Conservation (phyloP, 163 green algal genomes). For the Scenedesmus sp. region DNA sequence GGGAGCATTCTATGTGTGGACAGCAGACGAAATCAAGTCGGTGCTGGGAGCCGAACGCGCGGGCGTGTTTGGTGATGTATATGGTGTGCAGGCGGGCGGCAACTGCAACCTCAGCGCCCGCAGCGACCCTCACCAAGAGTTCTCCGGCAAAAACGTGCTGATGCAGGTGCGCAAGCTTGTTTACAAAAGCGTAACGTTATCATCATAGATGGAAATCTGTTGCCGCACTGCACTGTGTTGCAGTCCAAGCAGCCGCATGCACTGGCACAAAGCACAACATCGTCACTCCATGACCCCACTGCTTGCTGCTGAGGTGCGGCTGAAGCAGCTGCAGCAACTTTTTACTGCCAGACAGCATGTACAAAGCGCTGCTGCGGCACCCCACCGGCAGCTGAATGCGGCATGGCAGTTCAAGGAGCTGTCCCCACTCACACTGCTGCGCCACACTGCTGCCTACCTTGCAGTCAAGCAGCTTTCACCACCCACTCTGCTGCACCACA, state of each 20-base stretch:
- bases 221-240: too few species aligned
- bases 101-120: conserved; percentile 80
- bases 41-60: conserved; percentile 65
- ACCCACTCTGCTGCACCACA: background rate
- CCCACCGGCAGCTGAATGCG: too few species aligned
- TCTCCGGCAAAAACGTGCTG: conserved; percentile 84
- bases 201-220: too few species aligned
- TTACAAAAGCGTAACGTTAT: background rate
- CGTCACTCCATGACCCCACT: too few species aligned
- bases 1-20: conserved; percentile 92
- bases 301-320: too few species aligned
- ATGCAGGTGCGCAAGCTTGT: background rate
- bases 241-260: too few species aligned
- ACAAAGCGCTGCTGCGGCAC: too few species aligned
- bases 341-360: too few species aligned
- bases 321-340: too few species aligned
- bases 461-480: background rate
- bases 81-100: conserved; percentile 78
- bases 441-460: background rate
- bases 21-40: conserved; percentile 66
- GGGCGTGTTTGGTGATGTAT: conserved; percentile 66
- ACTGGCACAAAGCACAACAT: too few species aligned
- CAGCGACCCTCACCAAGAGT: conserved; percentile 91
- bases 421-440: too few species aligned
- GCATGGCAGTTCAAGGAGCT: too few species aligned